Percentiles rank a stretch among this genome's conserved stretches.
Conservation (phyloP, 2,329 filamentous ascomycete species). For the Aspergillus hortae region DNA sequence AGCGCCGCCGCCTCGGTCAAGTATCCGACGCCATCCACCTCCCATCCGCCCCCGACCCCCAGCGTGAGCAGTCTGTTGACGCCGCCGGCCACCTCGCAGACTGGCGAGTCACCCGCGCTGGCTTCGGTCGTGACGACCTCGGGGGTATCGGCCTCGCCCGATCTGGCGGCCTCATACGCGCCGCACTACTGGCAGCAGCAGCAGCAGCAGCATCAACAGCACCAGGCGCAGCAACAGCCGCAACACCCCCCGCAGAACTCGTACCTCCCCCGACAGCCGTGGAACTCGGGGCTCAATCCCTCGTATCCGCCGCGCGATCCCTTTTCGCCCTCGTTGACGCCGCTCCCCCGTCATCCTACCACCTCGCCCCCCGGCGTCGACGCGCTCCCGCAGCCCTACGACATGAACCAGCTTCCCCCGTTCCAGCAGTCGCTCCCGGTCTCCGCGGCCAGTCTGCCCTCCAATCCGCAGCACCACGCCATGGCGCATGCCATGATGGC, state of each 20-base stretch:
- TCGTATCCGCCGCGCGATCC: constrained; percentile 47
- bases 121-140: constrained; percentile 40
- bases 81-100: constrained; percentile 56
- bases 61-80: constrained; percentile 62
- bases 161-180: constrained; percentile 47
- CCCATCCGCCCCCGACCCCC: constrained; percentile 46
- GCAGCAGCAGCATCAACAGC: neutral
- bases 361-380: constrained; percentile 61
- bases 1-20: constrained; percentile 50
- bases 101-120: constrained; percentile 43
- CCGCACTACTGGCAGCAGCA: constrained; percentile 58
- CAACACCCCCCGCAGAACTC: constrained; percentile 39
- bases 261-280: constrained; percentile 49
- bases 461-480: constrained; percentile 40
- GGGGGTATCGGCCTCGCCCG: constrained; percentile 25
- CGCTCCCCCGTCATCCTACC: constrained; percentile 50
- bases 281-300: constrained; percentile 37
- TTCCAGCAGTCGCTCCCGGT: too few species aligned
- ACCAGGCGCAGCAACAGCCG: neutral
- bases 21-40: constrained; percentile 34
- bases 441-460: constrained; percentile 44
- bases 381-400: too few species aligned
- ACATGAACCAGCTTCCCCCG: too few species aligned
- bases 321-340: constrained; percentile 57
- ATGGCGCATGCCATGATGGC: constrained; percentile 46